These are phyloP conservation scores for Candida anglica DNA, from an alignment of 805 yeast genomes.

Conservation along the genomic window DNA sequence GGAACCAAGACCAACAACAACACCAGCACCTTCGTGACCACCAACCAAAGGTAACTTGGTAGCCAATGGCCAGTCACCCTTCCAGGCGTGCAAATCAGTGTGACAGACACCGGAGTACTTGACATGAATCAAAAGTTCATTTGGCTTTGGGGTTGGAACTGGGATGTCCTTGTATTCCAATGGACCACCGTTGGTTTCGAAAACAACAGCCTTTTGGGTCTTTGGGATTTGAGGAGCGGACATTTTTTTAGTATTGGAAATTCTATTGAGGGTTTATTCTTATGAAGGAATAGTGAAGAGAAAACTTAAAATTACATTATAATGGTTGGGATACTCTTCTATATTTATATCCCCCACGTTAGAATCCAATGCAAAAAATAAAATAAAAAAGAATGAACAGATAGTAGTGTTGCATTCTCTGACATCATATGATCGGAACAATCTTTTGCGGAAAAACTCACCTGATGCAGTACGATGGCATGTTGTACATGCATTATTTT, in stretches of 20 bases:
- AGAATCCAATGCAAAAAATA: too few relatives aligned
- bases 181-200: slow-evolving; percentile 36
- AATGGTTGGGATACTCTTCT: too few relatives aligned
- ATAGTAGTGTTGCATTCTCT: too few relatives aligned
- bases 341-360: too few relatives aligned
- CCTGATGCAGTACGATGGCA: too few relatives aligned
- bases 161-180: slow-evolving; percentile 59
- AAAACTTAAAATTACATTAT: too few relatives aligned
- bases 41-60: slow-evolving; percentile 77
- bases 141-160: slow-evolving; percentile 74
- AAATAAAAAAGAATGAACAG: too few relatives aligned
- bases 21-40: slow-evolving; percentile 90
- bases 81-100: slow-evolving; percentile 92
- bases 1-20: slow-evolving; percentile 72
- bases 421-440: too few relatives aligned
- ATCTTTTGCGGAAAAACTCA: too few relatives aligned
- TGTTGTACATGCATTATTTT: too few relatives aligned
- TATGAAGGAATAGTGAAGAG: too few relatives aligned
- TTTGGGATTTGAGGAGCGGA: slow-evolving; percentile 19
- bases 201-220: slow-evolving; percentile 35
- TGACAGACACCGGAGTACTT: slow-evolving; percentile 92
- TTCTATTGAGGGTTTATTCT: too few relatives aligned
- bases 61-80: slow-evolving; percentile 87
- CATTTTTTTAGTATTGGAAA: neutral
- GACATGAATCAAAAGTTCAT: slow-evolving; percentile 76